Percentiles rank a stretch among this genome's conserved stretches.
Conservation (phyloP, 73 alveolate genomes). For the Effrenium voratum region DNA sequence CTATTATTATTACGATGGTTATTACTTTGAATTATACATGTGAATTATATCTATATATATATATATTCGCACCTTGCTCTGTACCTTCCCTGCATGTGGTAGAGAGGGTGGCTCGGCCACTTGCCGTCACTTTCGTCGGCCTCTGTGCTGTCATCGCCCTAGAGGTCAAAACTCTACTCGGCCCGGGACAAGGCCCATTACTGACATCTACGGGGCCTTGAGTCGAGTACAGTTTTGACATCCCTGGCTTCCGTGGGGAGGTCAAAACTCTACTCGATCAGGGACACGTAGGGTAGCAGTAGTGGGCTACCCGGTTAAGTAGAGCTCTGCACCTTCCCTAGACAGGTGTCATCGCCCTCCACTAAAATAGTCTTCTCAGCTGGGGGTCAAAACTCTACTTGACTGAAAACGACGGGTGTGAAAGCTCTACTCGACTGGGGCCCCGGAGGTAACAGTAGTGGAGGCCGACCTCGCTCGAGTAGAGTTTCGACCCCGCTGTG, state of each 20-base stretch:
- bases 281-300: no score
- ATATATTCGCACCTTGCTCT: neutral
- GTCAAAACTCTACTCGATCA: no score
- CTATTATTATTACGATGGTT: neutral
- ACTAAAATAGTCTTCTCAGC: neutral
- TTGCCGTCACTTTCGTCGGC: neutral
- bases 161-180: neutral
- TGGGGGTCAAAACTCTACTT: neutral
- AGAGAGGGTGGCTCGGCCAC: neutral
- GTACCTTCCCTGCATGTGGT: neutral
- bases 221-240: no score
- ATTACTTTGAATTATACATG: no score
- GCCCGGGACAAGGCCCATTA: no score
- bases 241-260: no score
- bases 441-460: neutral
- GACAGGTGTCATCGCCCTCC: no score
- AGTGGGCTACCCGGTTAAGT: no score
- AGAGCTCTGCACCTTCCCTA: no score
- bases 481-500: neutral
- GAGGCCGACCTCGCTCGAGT: neutral
- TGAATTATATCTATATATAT: no score
- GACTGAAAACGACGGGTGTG: neutral
- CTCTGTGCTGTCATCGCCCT: neutral
- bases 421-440: neutral
- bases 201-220: no score